A percentile compares a stretch with the other conserved stretches of the same genome.
phyloP scores from a whole-genome alignment of 805 yeast genomes.

The Wickerhamiella australiensis region DNA sequence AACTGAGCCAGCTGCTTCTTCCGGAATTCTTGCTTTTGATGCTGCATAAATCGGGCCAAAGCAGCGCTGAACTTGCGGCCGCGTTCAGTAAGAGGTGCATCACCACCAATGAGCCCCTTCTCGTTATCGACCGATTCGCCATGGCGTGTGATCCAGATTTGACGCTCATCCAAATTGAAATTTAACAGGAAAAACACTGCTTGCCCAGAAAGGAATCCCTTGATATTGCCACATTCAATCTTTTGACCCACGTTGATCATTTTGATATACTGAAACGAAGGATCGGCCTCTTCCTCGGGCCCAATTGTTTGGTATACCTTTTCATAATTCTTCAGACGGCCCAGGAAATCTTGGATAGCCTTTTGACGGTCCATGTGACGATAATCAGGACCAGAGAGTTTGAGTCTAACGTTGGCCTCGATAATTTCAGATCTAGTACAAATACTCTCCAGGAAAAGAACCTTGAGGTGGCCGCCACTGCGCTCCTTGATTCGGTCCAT shows the following conservation, averaged over 20 bases:
- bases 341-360: constrained; percentile 72
- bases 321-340: constrained; percentile 71
- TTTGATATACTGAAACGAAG: constrained; percentile 71
- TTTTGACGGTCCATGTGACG: constrained; percentile 65
- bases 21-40: constrained; percentile 59
- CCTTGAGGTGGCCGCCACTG: constrained; percentile 43
- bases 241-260: constrained; percentile 95
- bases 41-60: constrained; percentile 58
- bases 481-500: constrained; percentile 33
- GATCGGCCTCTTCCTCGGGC: constrained; percentile 52
- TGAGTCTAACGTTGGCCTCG: constrained; percentile 72
- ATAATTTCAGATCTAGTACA: constrained; percentile 71
- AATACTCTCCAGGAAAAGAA: constrained; percentile 72
- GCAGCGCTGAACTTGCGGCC: constrained; percentile 68
- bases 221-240: constrained; percentile 81
- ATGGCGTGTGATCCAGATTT: constrained; percentile 89
- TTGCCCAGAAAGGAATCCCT: constrained; percentile 82
- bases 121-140: constrained; percentile 87
- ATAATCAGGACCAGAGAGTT: constrained; percentile 89
- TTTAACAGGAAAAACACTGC: constrained; percentile 80
- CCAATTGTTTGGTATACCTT: constrained; percentile 84
- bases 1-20: constrained; percentile 45
- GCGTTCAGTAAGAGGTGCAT: constrained; percentile 64
- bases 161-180: constrained; percentile 78
- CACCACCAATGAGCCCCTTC: constrained; percentile 82